phyloP scores from a whole-genome alignment of 2,329 filamentous ascomycete genomes.

The Pseudogymnoascus pannorum region DNA sequence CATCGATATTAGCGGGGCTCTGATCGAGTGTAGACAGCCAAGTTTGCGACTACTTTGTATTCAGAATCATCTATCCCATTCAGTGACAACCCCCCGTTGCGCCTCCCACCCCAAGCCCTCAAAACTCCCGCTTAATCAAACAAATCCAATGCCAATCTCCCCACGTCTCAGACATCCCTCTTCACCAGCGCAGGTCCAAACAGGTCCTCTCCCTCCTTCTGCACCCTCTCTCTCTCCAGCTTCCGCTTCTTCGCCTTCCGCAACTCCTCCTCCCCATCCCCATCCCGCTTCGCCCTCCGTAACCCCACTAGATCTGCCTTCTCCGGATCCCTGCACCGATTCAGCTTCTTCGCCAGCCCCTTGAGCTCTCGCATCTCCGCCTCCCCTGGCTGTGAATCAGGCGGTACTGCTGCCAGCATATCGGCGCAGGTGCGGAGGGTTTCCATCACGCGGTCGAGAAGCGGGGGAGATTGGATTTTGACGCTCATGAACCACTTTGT shows the following conservation, averaged over 20 bases:
- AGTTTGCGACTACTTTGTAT: not conserved
- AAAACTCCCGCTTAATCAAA: constrained; percentile 2
- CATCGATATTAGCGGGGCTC: not conserved
- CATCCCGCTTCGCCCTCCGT: constrained; percentile 55
- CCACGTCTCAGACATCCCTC: not conserved
- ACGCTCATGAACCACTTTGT: constrained; percentile 25
- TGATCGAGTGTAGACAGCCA: not conserved
- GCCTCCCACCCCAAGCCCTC: not conserved
- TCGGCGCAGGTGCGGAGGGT: constrained; percentile 44
- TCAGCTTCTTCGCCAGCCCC: constrained; percentile 60
- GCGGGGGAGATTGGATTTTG: constrained; percentile 26
- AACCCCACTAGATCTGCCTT: constrained; percentile 64
- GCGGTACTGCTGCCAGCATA: constrained; percentile 50
- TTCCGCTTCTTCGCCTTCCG: constrained; percentile 34
- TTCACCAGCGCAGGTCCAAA: constrained; percentile 26
- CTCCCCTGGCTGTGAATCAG: constrained; percentile 12
- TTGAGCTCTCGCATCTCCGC: constrained; percentile 42
- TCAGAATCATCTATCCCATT: not conserved
- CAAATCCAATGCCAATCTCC: not conserved
- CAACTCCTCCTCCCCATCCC: constrained; percentile 19
- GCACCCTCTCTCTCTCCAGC: constrained; percentile 34
- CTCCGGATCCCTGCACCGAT: constrained; percentile 66
- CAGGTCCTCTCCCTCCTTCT: constrained; percentile 29
- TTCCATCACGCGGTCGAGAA: constrained; percentile 40
- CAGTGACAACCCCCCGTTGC: not conserved